A percentile compares a stretch with the other conserved stretches of the same genome.
These are phyloP conservation scores for Trypanosoma boissoni DNA, from an alignment of 208 protist species.

Conservation along the genomic window DNA sequence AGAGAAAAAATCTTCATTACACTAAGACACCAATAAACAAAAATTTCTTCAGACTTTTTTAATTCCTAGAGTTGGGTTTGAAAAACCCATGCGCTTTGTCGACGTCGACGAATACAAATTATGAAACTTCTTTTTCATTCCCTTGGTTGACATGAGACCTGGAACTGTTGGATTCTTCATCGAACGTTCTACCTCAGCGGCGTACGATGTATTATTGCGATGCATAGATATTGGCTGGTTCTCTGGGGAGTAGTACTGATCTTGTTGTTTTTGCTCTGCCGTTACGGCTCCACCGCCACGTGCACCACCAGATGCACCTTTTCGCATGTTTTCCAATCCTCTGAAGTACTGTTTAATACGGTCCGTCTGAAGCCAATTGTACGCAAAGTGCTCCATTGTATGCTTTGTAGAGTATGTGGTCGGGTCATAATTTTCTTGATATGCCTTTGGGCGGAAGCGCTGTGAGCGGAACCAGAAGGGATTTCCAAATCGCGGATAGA, in stretches of 20 bases:
- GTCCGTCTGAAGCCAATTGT: slow-evolving; percentile 89
- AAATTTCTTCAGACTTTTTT: slow-evolving; percentile 70
- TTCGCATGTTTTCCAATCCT: slow-evolving; percentile 56
- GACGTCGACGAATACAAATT: slow-evolving; percentile 88
- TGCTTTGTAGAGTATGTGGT: slow-evolving; percentile 88
- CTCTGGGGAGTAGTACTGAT: slow-evolving; percentile 65
- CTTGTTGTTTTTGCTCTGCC: slow-evolving; percentile 72
- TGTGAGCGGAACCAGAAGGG: slow-evolving; percentile 89
- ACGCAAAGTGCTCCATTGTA: slow-evolving; percentile 89
- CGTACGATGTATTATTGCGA: slow-evolving; percentile 58
- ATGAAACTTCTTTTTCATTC: slow-evolving; percentile 92
- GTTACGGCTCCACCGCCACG: slow-evolving; percentile 51
- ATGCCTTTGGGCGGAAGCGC: slow-evolving; percentile 76
- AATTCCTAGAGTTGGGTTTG: slow-evolving; percentile 79
- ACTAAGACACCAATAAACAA: background rate
- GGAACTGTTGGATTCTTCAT: slow-evolving; percentile 86
- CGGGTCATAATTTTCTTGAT: slow-evolving; percentile 88
- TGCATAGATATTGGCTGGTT: slow-evolving; percentile 55
- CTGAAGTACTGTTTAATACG: slow-evolving; percentile 85
- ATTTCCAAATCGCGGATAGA: slow-evolving; percentile 89
- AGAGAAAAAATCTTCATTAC: background rate
- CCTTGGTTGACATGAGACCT: slow-evolving; percentile 87
- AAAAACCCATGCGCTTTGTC: slow-evolving; percentile 86
- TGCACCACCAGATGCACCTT: slow-evolving; percentile 28
- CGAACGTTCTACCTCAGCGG: slow-evolving; percentile 58